Conservation (phyloP, 345 rosid species). For the Cochlearia excelsa region DNA sequence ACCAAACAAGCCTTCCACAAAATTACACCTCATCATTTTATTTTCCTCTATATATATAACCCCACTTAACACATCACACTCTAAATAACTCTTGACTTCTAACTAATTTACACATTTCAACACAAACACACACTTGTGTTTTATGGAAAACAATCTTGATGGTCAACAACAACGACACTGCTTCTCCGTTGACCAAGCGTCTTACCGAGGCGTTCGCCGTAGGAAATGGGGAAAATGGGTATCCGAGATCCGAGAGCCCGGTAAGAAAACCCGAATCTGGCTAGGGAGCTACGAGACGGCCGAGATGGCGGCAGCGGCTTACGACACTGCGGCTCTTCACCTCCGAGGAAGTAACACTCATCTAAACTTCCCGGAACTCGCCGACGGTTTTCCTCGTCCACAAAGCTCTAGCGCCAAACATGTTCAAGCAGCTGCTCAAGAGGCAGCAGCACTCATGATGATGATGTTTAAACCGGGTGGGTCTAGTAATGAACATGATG, state of each 20-base stretch:
- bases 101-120: background rate
- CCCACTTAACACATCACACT: slow-evolving; percentile 4
- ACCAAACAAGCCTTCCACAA: background rate
- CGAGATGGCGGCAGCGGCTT: slow-evolving; percentile 94
- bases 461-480: slow-evolving; percentile 29
- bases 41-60: slow-evolving; percentile 27
- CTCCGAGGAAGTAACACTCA: slow-evolving; percentile 55
- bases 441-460: slow-evolving; percentile 35
- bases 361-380: slow-evolving; percentile 71
- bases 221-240: slow-evolving; percentile 99
- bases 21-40: slow-evolving; percentile 1
- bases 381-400: slow-evolving; percentile 47
- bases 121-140: slow-evolving; percentile 4
- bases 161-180: slow-evolving; percentile 20
- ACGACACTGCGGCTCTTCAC: slow-evolving; percentile 75
- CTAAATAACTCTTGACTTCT: background rate
- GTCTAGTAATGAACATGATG: slow-evolving; percentile 12
- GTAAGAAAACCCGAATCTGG: slow-evolving; percentile 82
- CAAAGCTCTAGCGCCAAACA: slow-evolving; percentile 52
- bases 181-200: slow-evolving; percentile 23
- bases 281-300: slow-evolving; percentile 80
- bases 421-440: slow-evolving; percentile 71
- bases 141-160: slow-evolving; percentile 29
- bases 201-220: slow-evolving; percentile 71
- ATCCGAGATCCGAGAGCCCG: slow-evolving; percentile 85